phyloP scores from a whole-genome alignment of 176 grass and related monocot species.

The Oryza australiensis region DNA sequence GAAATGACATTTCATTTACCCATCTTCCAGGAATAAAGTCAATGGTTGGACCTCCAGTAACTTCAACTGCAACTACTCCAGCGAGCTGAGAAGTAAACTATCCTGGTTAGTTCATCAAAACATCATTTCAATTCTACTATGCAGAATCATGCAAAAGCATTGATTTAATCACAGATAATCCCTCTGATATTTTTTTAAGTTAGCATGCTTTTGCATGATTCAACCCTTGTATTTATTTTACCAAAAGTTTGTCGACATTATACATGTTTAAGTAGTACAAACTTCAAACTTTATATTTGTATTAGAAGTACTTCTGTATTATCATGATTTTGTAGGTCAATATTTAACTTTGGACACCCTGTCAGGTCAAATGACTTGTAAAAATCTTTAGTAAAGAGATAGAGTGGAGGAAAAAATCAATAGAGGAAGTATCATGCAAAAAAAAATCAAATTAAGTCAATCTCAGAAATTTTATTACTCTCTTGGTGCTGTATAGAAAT shows the following conservation, averaged over 20 bases:
- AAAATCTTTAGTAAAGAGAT: no score
- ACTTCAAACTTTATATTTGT: background rate
- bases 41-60: conserved; percentile 85
- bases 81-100: conserved; percentile 62
- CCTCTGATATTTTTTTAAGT: no score
- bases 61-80: conserved; percentile 91
- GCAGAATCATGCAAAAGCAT: no score
- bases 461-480: background rate
- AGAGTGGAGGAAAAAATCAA: no score
- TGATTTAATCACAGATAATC: no score
- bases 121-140: no score
- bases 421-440: background rate
- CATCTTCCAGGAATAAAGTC: conserved; percentile 83
- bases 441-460: background rate
- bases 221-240: no score
- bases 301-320: background rate
- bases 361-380: background rate
- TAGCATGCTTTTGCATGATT: no score
- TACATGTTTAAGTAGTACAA: no score
- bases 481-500: background rate
- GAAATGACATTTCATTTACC: conserved; percentile 36
- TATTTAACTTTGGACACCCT: background rate
- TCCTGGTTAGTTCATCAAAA: conserved; percentile 7
- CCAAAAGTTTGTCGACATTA: no score
- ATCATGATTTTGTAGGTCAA: background rate